Evolutionary conservation across 495 filamentous ascomycete genomes (phyloP).

Genomic region (Xylaria flabelliformis): DNA sequence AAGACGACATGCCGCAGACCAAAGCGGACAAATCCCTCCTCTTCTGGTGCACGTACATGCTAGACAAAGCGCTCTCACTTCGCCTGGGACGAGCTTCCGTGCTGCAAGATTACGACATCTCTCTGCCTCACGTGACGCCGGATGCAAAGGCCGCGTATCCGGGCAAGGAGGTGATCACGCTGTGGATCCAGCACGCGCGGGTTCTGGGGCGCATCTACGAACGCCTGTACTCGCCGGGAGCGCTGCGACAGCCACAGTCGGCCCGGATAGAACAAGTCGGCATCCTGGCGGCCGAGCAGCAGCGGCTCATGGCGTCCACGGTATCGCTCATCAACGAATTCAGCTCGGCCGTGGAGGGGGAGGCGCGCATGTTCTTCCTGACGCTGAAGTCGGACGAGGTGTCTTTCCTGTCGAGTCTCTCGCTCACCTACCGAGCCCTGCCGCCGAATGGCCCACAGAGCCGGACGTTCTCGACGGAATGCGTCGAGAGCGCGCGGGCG

Average conservation of each 20-base stretch:
- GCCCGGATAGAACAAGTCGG: slow-evolving; percentile 51
- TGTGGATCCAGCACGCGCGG: slow-evolving; percentile 61
- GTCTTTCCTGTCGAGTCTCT: slow-evolving; percentile 58
- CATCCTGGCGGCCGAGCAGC: slow-evolving; percentile 35
- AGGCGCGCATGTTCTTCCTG: slow-evolving; percentile 50
- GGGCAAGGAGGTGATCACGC: slow-evolving; percentile 46
- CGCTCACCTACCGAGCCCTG: slow-evolving; percentile 68
- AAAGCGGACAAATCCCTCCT: slow-evolving; percentile 51
- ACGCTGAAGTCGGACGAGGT: slow-evolving; percentile 63
- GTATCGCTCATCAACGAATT: slow-evolving; percentile 35
- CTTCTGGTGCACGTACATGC: slow-evolving; percentile 70
- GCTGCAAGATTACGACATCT: slow-evolving; percentile 71
- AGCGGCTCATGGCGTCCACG: slow-evolving; percentile 35
- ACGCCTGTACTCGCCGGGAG: slow-evolving; percentile 65
- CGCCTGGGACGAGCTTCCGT: slow-evolving; percentile 66
- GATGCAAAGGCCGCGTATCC: slow-evolving; percentile 41
- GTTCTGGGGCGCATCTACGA: slow-evolving; percentile 66
- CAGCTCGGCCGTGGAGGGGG: slow-evolving; percentile 29
- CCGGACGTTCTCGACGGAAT: slow-evolving; percentile 62
- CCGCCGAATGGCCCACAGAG: slow-evolving; percentile 51
- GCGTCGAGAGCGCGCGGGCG: slow-evolving; percentile 63
- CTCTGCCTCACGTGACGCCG: slow-evolving; percentile 52
- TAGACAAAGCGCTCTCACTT: slow-evolving; percentile 67
- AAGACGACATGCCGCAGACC: slow-evolving; percentile 48
- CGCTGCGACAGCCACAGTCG: slow-evolving; percentile 55